Base-by-base conservation (phyloP, 2,329 filamentous ascomycete species). In the Verticillium nubilum region DNA sequence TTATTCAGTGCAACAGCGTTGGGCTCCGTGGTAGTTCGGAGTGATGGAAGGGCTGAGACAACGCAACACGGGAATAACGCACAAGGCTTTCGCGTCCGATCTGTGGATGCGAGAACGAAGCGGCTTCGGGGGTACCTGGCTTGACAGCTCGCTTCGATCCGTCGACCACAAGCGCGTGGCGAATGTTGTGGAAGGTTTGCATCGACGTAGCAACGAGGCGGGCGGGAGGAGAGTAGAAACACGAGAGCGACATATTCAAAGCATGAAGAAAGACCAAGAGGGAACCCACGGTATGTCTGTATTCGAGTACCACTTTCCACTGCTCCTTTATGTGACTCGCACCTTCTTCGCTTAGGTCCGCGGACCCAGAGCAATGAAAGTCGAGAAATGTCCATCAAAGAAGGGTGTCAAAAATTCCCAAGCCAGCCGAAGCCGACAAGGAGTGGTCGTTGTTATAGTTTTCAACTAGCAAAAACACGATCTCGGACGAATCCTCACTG, bases 381-480 rank as follows among this genome's bases (percentile, higher is more conserved):
- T 26, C n/a, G 52, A 28, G 37, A 56, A 26, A 25, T 35, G 26
- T 47, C 31, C 54, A 47, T 29, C 27, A 19, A n/a, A 68, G 69
- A 54, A 54, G 17, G 70, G 69, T 81, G 83, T 78, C 88, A 91
- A 92, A 92, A 88, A 92, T 92, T 92, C 89, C 88, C 82, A 83
- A 79, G 78, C 84, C 83, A 82, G 80, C 83, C 79, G 80, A 82
- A 84, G 83, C 87, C 85, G 84, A 82, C 69, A 77, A 82, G 80
- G 80, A 92, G 89, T 81, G 81, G 88, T 91, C 88, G 89, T 84
- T 54, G 81, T 29, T 82, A 80, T 90, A 90, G 88, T 90, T 90
- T 90, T 90, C 88, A 91, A 90, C 87, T 90, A 91, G 89, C 89
- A 91, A 91, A 90, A 91, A 91, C 83, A 84, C 84, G 83, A 85